Base-by-base conservation (phyloP, 1,284 basidiomycete genomes). In the Vanrija pseudolonga region DNA sequence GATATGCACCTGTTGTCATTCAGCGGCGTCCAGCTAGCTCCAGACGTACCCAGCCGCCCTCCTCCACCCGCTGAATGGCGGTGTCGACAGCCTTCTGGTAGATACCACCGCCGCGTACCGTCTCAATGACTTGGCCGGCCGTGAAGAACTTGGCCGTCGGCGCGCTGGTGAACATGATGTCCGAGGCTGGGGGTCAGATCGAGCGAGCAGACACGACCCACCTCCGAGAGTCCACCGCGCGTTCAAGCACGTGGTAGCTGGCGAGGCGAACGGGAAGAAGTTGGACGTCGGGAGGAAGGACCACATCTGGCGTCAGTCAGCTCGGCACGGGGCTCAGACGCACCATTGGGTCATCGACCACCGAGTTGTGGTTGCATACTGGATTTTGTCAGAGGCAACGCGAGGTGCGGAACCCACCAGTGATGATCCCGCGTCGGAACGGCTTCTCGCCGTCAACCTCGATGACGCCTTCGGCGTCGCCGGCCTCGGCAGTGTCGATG, bases 91-190 rank as follows among this genome's bases (percentile, higher is more conserved):
- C 89, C 7, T 83, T 82, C 71, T 98, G 95, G 73, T 90, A 89
- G 55, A 98, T 86, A 1, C 96, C 95, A 9, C 82, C 82, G 7
- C 93, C 94, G 44, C 95, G 83, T 67, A 92, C 86, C 0, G 93
- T 98, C 73, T 96, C 90, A 56, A 98, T 82, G 15, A 95, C 93
- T 75, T 98, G 95, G 3, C 95, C 95, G 14, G 84, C 81, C 40
- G 84, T 80, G 74, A 98, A 98, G 80, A 98, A 96, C 50, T 81
- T 79, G 0, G 87, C 85, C 76, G 88, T 63, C 76, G 73, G 88
- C 84, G 88, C 84, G 76, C 93, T 96, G 7, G 89, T 97, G 77
- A 98, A 98, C 81, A 97, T 88, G 68, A 98, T 87, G 61, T 98
- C 95, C 18, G 88, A 87, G 2, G 95, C 94, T 51, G 89, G 19